Percentiles rank a stretch among this genome's conserved stretches.
phyloP scores from a whole-genome alignment of 257 asterid genomes.

The Primulina huaijiensis region DNA sequence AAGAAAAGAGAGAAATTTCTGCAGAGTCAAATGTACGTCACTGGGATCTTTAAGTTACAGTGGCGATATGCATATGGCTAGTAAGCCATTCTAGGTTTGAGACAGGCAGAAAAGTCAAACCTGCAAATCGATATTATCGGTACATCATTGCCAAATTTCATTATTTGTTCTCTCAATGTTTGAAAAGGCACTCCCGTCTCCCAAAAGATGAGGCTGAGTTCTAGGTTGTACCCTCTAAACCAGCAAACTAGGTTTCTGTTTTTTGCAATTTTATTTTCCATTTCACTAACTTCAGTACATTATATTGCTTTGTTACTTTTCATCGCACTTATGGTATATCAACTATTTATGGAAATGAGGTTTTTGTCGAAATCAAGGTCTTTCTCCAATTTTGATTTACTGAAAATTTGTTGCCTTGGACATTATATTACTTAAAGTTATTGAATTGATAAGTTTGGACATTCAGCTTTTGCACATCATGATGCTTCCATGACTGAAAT shows the following conservation, averaged over 20 bases:
- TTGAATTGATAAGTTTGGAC: conserved; percentile 10
- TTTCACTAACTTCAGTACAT: too few species aligned
- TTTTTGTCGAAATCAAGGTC: not conserved
- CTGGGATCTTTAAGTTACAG: too few species aligned
- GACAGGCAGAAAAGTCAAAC: not conserved
- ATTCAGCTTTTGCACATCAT: conserved; percentile 5
- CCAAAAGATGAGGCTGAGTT: not conserved
- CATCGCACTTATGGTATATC: not conserved
- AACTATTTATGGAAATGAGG: not conserved
- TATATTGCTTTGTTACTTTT: not conserved
- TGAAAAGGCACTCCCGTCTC: not conserved
- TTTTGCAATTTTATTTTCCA: too few species aligned
- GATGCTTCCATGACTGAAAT: conserved; percentile 17
- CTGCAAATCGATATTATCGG: not conserved
- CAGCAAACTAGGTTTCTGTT: too few species aligned
- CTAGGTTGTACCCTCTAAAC: not conserved
- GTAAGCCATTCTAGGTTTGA: not conserved
- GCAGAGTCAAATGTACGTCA: too few species aligned
- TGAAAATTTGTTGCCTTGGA: conserved; percentile 10
- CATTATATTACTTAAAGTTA: conserved; percentile 13
- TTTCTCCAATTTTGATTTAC: not conserved
- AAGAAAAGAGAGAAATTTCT: not conserved
- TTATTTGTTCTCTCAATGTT: not conserved
- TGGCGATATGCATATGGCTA: not conserved
- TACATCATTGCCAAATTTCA: not conserved